Base-by-base conservation (phyloP, 169 alveolate genomes). In the Plasmodium blacklocki region DNA sequence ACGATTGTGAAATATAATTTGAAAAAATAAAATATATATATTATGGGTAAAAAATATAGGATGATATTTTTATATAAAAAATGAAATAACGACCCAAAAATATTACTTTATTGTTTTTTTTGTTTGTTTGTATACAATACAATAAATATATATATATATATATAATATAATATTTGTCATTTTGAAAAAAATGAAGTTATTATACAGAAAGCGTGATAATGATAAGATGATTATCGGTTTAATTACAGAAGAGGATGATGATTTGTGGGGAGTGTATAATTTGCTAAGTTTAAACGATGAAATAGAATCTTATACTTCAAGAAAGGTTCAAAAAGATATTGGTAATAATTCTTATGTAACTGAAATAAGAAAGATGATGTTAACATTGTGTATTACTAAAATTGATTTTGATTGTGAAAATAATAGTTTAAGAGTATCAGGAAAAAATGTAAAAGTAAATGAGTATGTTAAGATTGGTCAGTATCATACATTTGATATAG, bases 401-500 rank as follows among this genome's bases (percentile, higher is more conserved):
- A 88, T 93, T 3, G 92, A 91, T 58, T 93, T 89, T 60, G 93
- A 92, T 4, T 85, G 94, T 15, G 92, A 73, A 45, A 88, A 92
- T 56, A 94, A 92, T 60, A 93, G 85, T 68, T 67, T 93, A 6
- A 91, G 93, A 58, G 73, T 93, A 32, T 78, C 95, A 54, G 96
- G 96, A 1, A 91, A 74, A 23, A 93, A 93, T 47, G 67, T 89
- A 7, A 59, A 92, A n/a, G 93, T 58, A 39, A 72, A 73, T 52
- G 88, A 88, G 0, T 88, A 9, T 73, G 88, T 74, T 12, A 73
- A 93, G 89, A 93, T 93, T 39, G 96, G 96, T 8, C 96, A 93
- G 64, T 93, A 93, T 21, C 96, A 93, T 72, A 93, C 96, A 14
- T 93, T 91, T 26, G 95, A 93, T 59, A 88, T 93, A 26, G 87